phyloP scores from a whole-genome alignment of 2,329 filamentous ascomycete genomes.

The Helicocarpus griseus region DNA sequence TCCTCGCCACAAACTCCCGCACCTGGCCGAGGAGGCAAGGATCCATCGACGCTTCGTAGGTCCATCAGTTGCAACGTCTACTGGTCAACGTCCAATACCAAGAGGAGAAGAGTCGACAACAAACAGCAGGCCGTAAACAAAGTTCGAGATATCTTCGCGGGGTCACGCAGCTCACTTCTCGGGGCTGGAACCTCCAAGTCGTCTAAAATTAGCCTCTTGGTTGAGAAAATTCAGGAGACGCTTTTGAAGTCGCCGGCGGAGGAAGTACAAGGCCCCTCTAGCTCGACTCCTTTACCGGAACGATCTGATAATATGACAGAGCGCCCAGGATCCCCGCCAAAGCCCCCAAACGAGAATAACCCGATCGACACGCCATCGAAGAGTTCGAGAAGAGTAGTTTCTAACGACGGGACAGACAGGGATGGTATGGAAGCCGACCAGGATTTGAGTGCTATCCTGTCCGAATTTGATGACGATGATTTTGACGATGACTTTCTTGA shows the following conservation, averaged over 20 bases:
- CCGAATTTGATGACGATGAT: constrained; percentile 41
- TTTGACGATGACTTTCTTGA: constrained; percentile 38
- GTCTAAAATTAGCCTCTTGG: constrained; percentile 46
- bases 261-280: constrained; percentile 26
- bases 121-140: constrained; percentile 29
- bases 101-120: constrained; percentile 53
- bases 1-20: constrained; percentile 60
- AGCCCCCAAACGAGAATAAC: constrained; percentile 9
- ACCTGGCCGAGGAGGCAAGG: constrained; percentile 30
- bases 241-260: constrained; percentile 26
- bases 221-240: constrained; percentile 55
- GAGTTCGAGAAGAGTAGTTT: not conserved
- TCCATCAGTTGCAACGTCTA: constrained; percentile 60
- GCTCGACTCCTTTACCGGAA: constrained; percentile 35
- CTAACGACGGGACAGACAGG: not conserved
- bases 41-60: constrained; percentile 47
- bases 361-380: constrained; percentile 19
- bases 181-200: constrained; percentile 29
- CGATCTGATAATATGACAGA: constrained; percentile 22
- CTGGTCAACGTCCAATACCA: constrained; percentile 53
- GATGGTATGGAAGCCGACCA: not conserved
- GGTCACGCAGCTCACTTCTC: constrained; percentile 28
- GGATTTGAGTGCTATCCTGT: constrained; percentile 20
- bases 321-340: constrained; percentile 24
- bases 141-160: constrained; percentile 37